These are phyloP conservation scores for Lactarius quietus DNA, from an alignment of 768 basidiomycete genomes.

Conservation along the genomic window DNA sequence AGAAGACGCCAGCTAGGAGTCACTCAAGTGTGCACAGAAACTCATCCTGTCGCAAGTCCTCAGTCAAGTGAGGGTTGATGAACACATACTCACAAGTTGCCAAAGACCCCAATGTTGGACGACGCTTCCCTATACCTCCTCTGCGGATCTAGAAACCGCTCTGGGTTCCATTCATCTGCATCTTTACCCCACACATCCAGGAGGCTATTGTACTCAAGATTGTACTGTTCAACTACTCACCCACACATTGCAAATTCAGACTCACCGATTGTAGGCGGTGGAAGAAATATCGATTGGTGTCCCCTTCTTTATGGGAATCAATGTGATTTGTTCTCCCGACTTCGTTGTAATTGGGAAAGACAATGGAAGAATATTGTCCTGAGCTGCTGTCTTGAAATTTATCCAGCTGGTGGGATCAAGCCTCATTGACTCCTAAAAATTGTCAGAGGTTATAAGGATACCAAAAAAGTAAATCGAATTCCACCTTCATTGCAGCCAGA, in stretches of 20 bases:
- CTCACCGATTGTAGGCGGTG: conserved; percentile 5
- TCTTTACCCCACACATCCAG: conserved; percentile 13
- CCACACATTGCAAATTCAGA: background rate
- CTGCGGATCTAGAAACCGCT: conserved; percentile 8
- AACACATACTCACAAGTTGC: conserved; percentile 3
- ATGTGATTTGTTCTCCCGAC: conserved; percentile 4
- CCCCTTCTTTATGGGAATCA: conserved; percentile 13
- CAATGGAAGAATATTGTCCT: conserved; percentile 7
- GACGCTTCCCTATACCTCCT: background rate
- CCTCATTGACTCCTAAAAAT: background rate
- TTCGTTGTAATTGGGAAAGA: conserved; percentile 11
- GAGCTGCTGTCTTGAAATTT: background rate
- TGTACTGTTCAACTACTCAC: too few species aligned
- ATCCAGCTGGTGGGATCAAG: background rate
- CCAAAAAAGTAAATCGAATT: background rate
- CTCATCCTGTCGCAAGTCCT: background rate
- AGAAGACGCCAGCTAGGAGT: background rate
- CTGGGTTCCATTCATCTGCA: conserved; percentile 12
- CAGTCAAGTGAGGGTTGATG: background rate
- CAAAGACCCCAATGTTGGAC: conserved; percentile 3
- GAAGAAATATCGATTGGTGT: conserved; percentile 3
- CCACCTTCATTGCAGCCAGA: conserved; percentile 7
- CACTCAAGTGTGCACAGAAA: conserved; percentile 5
- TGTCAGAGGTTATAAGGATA: background rate
- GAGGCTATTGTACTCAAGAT: too few species aligned